A percentile compares a stretch with the other conserved stretches of the same genome.
phyloP scores from a whole-genome alignment of 2,329 filamentous ascomycete species.

The Fusarium albidum region DNA sequence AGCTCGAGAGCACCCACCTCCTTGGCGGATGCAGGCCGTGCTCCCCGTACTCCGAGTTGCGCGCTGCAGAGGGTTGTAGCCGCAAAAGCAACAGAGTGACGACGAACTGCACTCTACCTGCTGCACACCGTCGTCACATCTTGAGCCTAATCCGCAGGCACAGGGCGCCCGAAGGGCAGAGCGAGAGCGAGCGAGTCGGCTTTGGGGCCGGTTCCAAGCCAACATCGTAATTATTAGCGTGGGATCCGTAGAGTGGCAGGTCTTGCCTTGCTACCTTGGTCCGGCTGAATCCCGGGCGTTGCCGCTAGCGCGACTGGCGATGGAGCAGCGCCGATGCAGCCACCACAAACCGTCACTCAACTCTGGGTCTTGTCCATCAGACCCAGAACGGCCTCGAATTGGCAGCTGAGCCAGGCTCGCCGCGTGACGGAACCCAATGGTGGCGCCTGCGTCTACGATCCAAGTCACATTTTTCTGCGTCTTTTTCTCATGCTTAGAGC shows the following conservation, averaged over 20 bases:
- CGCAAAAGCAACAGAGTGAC: slow-evolving; percentile 23
- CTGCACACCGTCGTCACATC: slow-evolving; percentile 30
- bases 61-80: slow-evolving; percentile 26
- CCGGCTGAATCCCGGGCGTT: slow-evolving; percentile 20
- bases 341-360: slow-evolving; percentile 33
- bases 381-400: slow-evolving; percentile 35
- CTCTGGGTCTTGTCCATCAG: slow-evolving; percentile 33
- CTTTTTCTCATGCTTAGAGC: slow-evolving; percentile 26
- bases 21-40: slow-evolving; percentile 31
- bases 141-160: slow-evolving; percentile 15
- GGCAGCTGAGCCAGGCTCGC: slow-evolving; percentile 18
- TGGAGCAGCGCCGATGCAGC: slow-evolving; percentile 14
- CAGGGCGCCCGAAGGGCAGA: slow-evolving; percentile 6
- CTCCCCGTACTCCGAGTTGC: slow-evolving; percentile 28
- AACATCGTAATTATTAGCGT: slow-evolving; percentile 32
- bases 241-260: slow-evolving; percentile 15
- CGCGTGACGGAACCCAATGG: slow-evolving; percentile 21
- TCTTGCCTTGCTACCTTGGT: too few species aligned
- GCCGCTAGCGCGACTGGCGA: slow-evolving; percentile 33
- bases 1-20: slow-evolving; percentile 18
- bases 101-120: slow-evolving; percentile 21
- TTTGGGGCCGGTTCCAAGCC: slow-evolving; percentile 28
- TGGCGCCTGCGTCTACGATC: slow-evolving; percentile 32
- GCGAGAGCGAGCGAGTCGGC: slow-evolving; percentile 21
- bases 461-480: slow-evolving; percentile 31